Evolutionary conservation across 176 grass and related monocot species (phyloP).

Genomic region (Stipa capillata): DNA sequence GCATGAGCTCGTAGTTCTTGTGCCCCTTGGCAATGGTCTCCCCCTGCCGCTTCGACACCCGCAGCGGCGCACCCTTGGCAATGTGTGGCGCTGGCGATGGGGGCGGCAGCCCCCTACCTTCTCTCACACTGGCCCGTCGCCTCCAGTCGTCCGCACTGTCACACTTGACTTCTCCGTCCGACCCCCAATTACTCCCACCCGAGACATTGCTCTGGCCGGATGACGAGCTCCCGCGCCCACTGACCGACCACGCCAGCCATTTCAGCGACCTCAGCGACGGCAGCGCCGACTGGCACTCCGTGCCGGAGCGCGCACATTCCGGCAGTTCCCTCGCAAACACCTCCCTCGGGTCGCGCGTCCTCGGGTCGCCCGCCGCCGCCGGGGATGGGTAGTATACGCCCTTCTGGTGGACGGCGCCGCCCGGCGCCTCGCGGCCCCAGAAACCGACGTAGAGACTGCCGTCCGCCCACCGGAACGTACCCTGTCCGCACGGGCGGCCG

Average conservation of each 20-base stretch:
- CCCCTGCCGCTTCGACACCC: slow-evolving; percentile 51
- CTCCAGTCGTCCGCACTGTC: slow-evolving; percentile 38
- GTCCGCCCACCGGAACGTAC: slow-evolving; percentile 77
- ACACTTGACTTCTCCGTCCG: slow-evolving; percentile 34
- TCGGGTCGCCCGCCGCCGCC: slow-evolving; percentile 23
- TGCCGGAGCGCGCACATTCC: slow-evolving; percentile 42
- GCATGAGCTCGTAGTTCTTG: slow-evolving; percentile 98
- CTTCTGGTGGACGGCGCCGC: slow-evolving; percentile 54
- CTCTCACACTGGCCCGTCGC: slow-evolving; percentile 25
- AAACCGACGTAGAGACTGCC: slow-evolving; percentile 68
- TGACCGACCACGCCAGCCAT: slow-evolving; percentile 50
- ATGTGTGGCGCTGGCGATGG: neutral
- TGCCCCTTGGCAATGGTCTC: slow-evolving; percentile 79
- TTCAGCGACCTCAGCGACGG: slow-evolving; percentile 58
- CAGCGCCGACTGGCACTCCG: slow-evolving; percentile 47
- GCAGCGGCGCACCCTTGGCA: slow-evolving; percentile 1
- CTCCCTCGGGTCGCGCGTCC: slow-evolving; percentile 61
- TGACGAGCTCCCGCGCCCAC: slow-evolving; percentile 22
- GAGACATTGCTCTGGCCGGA: slow-evolving; percentile 24
- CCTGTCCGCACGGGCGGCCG: slow-evolving; percentile 58
- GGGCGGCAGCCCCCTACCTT: slow-evolving; percentile 24
- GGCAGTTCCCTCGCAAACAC: slow-evolving; percentile 52
- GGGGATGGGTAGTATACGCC: slow-evolving; percentile 78
- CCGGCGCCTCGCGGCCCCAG: slow-evolving; percentile 44
- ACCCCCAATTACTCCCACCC: slow-evolving; percentile 36